Evolutionary conservation across 2,329 filamentous ascomycete genomes (phyloP).

Genomic region (Parafenestella ontariensis): DNA sequence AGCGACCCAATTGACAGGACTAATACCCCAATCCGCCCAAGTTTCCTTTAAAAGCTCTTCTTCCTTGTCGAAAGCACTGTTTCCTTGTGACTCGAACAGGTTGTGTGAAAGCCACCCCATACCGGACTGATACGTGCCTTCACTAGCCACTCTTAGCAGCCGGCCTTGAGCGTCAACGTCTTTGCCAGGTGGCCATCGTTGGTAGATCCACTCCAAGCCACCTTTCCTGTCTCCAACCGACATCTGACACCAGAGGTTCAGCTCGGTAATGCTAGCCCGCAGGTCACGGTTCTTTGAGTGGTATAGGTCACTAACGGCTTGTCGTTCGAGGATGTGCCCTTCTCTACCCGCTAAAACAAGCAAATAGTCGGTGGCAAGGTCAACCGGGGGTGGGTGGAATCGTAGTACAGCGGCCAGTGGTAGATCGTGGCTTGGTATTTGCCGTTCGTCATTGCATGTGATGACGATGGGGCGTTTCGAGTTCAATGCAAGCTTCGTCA

Average conservation of each 20-base stretch:
- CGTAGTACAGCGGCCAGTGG: constrained; percentile 85
- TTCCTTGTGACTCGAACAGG: constrained; percentile 50
- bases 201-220: constrained; percentile 88
- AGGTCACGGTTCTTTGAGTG: constrained; percentile 73
- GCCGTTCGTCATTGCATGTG: constrained; percentile 90
- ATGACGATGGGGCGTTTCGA: constrained; percentile 93
- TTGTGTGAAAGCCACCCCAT: constrained; percentile 81
- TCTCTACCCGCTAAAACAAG: constrained; percentile 85
- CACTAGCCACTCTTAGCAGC: constrained; percentile 78
- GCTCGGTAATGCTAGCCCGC: constrained; percentile 79
- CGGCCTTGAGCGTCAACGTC: constrained; percentile 73
- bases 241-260: constrained; percentile 98
- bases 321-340: constrained; percentile 77
- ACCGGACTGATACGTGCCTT: constrained; percentile 75
- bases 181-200: constrained; percentile 74
- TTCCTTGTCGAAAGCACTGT: constrained; percentile 57
- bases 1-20: constrained; percentile 62
- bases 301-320: constrained; percentile 74
- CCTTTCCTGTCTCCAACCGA: constrained; percentile 87
- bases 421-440: constrained; percentile 77
- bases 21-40: constrained; percentile 73
- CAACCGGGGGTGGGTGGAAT: constrained; percentile 69
- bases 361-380: constrained; percentile 79
- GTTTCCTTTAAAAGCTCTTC: constrained; percentile 70
- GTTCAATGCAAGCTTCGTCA: constrained; percentile 77